Evolutionary conservation across 768 basidiomycete genomes (phyloP).

Genomic region (Rhodotorula toruloides): DNA sequence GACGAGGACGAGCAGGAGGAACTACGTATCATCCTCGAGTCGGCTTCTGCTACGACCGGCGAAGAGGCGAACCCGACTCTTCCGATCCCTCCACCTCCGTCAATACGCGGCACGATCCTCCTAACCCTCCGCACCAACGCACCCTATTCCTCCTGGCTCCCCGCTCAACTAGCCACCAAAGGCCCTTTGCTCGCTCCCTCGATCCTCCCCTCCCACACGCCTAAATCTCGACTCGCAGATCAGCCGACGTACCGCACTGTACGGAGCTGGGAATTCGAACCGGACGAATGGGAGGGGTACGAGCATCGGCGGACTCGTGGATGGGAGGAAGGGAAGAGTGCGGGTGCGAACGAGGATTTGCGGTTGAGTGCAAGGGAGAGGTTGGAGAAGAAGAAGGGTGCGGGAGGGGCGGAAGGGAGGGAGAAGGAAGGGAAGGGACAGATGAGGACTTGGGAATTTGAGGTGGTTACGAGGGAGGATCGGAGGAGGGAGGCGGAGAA

Average conservation of each 20-base stretch:
- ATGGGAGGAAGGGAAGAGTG: constrained; percentile 59
- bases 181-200: constrained; percentile 34
- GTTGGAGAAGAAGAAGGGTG: constrained; percentile 1
- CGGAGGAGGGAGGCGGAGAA: not conserved
- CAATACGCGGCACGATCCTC: constrained; percentile 65
- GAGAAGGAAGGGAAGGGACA: constrained; percentile 6
- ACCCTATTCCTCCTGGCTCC: constrained; percentile 82
- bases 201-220: constrained; percentile 27
- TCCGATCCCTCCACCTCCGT: constrained; percentile 36
- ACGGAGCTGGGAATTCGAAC: constrained; percentile 73
- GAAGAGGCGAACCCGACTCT: constrained; percentile 13
- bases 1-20: constrained; percentile 49
- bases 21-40: constrained; percentile 46
- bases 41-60: constrained; percentile 31
- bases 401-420: not conserved
- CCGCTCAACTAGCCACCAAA: constrained; percentile 44
- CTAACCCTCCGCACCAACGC: constrained; percentile 78
- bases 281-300: constrained; percentile 71
- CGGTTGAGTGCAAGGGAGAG: constrained; percentile 27
- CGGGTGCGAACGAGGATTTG: constrained; percentile 64
- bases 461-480: constrained; percentile 18
- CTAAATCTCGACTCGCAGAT: not conserved
- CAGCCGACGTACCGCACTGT: constrained; percentile 56
- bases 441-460: constrained; percentile 37
- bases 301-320: constrained; percentile 94